Conservation (phyloP, 345 rosid genomes). For the Ceriops zippeliana region DNA sequence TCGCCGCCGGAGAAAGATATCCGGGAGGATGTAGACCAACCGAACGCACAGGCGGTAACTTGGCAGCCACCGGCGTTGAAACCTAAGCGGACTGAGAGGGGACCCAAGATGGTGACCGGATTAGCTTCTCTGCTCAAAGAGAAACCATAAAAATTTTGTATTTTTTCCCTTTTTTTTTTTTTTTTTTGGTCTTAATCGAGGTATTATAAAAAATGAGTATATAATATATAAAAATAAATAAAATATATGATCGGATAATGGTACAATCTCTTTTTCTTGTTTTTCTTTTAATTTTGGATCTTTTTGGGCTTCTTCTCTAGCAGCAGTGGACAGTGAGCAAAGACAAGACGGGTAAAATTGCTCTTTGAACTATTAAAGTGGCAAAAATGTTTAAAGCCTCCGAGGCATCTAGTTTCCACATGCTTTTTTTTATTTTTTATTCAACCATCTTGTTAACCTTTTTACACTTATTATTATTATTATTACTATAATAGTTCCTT, state of each 20-base stretch:
- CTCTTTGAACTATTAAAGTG: no score
- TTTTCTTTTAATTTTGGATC: neutral
- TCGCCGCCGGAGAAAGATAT: constrained; percentile 12
- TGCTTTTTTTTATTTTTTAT: no score
- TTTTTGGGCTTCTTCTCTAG: no score
- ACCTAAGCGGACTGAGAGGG: constrained; percentile 53
- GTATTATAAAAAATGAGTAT: constrained; percentile 13
- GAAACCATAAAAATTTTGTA: constrained; percentile 56
- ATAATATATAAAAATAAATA: constrained; percentile 8
- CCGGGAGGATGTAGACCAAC: neutral
- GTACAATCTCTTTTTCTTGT: constrained; percentile 12
- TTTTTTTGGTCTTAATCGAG: constrained; percentile 1
- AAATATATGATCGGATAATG: constrained; percentile 26
- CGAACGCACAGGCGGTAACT: constrained; percentile 12
- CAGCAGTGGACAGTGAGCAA: no score
- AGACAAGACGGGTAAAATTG: no score
- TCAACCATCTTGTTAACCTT: no score
- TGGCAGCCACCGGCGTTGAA: constrained; percentile 63
- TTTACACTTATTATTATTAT: no score
- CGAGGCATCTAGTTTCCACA: no score
- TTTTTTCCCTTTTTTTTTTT: constrained; percentile 13
- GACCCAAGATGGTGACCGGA: constrained; percentile 75
- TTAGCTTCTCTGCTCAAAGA: constrained; percentile 78
- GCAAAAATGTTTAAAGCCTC: no score
- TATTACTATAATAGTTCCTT: no score